Base-by-base conservation (phyloP, 106 monocot species). In the Dioscorea zingiberensis region DNA sequence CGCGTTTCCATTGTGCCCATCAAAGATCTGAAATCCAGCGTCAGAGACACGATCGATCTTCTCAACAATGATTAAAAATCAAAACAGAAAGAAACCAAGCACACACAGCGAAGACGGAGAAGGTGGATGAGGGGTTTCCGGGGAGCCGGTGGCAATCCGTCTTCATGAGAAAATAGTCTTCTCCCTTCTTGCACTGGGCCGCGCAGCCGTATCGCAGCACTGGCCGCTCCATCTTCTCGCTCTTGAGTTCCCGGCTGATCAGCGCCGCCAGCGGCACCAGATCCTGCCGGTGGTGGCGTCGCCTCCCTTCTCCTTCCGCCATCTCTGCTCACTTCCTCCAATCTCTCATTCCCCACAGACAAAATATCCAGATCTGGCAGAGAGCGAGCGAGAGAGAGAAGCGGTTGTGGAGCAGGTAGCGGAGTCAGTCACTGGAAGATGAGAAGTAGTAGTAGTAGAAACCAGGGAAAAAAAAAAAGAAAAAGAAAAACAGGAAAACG, bases 1-100 rank as follows among this genome's bases (percentile, higher is more conserved):
- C 16, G 87, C 76, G 74, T 65, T 75, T 17, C 87, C 87, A 70
- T 83, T 87, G 77, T 87, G 87, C 14, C 87, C 87, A 32, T 87
- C 87, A 69, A 87, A 87, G 7, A 83, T 71, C 87, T 87, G 77
- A 44, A 25, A 47, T 13, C 19, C 27, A 38, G 47, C 7, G 29
- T 55, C 11, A 46, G 38, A 46, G 21, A 0, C 23, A 19, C 45
- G 14, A 30, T 30, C 30, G 7, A 30, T 7, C 2, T 3, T 7
- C 2, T 3, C 30, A 38, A 38, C 38, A 38, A 44, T 15, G 32
- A 19, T 21, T 7, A 15, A 9, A 61, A 61, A 29, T 32, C 13
- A 30, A 8, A 25, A 38, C 17, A 4, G 9, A 30, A 25, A 32
- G 29, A 18, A 23, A 0, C 17, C 25, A 23, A 13, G 22, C 17